Evolutionary conservation across 2,329 filamentous ascomycete genomes (phyloP), one percentile per base, ranked within the genome.

Genomic region (Rutstroemia sp.): DNA sequence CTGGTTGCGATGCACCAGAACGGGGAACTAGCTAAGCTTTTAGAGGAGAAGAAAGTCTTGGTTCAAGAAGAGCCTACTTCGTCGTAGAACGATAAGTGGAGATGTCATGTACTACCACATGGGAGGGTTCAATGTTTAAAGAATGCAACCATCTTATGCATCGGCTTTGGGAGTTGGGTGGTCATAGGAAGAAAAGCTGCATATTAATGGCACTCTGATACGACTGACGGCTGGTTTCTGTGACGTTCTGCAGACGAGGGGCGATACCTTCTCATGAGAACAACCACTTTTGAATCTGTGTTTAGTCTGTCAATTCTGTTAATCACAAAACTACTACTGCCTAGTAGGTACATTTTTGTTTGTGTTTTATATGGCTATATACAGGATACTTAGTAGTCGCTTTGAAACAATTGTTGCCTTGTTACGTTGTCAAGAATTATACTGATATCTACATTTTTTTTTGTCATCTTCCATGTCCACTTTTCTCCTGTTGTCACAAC

Each of bases 1-100:
- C 73, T 99, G 66, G 87, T 97, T 71, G 88, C 87, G 2, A 97
- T 99, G 94, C 92, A 97, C 76, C 89, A 96, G 75, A 95, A 90
- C 69, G 94, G 94, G 27, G 91, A 95, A 65, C 75, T 99, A 67
- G 90, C 91, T 8, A 95, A 95, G 79, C 73, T 97, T 71, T 78
- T 99, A 50, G 90, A 95, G 70, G 88, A 95, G 73, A 96, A 96
- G 79, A 83, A 84, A 60, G 89, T 97, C n/a, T 74, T 99, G 56
- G 82, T 63, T 37, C 59, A 66, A 25, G 62, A 57, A 5, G 67
- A 67, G 49, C 50, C 55, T 46, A 5, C 14, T n/a, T 50, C 46
- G 37, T 44, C 34, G 34, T 55, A 25, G 38, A 42, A 50, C 3
- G 18, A 30, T 12, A 3, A 9, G 42, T 18, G 18, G 23, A 39